Percentiles rank a stretch among this genome's conserved stretches.
phyloP scores from a whole-genome alignment of 805 yeast genomes.

The Metschnikowia peoriensis region DNA sequence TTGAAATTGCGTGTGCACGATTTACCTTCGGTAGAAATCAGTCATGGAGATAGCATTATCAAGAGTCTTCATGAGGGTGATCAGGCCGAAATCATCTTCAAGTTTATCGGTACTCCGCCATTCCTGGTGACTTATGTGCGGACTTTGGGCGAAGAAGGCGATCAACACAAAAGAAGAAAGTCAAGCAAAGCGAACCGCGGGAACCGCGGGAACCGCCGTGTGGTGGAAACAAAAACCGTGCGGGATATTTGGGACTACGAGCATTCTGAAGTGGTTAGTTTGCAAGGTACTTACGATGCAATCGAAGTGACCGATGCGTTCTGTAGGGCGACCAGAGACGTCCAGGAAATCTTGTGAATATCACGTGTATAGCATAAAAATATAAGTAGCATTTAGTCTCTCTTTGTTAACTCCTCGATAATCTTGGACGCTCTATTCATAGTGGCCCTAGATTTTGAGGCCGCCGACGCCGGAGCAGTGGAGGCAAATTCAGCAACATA shows the following conservation, averaged over 20 bases:
- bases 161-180: conserved; percentile 24
- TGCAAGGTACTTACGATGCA: conserved; percentile 95
- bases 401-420: conserved; percentile 17
- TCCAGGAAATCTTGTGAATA: conserved; percentile 13
- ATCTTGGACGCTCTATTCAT: conserved; percentile 13
- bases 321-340: conserved; percentile 44
- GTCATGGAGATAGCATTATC: conserved; percentile 70
- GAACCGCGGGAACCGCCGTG: conserved; percentile 16
- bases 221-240: conserved; percentile 55
- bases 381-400: conserved; percentile 1
- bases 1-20: conserved; percentile 41
- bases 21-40: conserved; percentile 74
- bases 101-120: conserved; percentile 87
- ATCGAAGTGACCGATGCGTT: conserved; percentile 81
- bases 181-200: conserved; percentile 14
- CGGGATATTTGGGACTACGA: conserved; percentile 70
- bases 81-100: conserved; percentile 80
- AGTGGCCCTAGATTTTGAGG: conserved; percentile 1
- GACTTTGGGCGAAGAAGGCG: conserved; percentile 44
- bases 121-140: conserved; percentile 83
- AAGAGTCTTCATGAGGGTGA: conserved; percentile 95
- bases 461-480: conserved; percentile 1
- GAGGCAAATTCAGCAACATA: conserved; percentile 8
- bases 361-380: neutral
- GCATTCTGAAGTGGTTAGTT: conserved; percentile 69